Base-by-base conservation (phyloP, 768 basidiomycete genomes). In the Saitozyma sp. region DNA sequence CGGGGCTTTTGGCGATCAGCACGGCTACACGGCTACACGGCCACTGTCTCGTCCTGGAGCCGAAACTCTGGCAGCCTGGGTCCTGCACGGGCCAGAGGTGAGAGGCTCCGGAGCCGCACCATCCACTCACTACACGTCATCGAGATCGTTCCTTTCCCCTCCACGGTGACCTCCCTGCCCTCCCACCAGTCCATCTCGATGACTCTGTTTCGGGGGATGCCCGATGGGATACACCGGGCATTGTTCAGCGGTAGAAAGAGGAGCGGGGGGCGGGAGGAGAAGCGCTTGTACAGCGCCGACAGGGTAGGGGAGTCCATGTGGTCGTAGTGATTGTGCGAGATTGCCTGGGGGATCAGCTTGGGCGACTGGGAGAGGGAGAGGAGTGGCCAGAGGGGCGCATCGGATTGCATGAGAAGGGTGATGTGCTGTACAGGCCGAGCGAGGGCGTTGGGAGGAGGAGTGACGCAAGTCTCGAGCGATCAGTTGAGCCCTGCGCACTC, bases 151-250 rank as follows among this genome's bases (percentile, higher is more conserved):
- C 76, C 77, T 17, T 71, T 67, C 7, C 72, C 65, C 7, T 64
- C 61, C 29, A 81, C 73, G 1, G 37, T 52, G 17, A 77, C 50
- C 20, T 76, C 65, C 43, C 82, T 67, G 14, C 82, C 76, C 19
- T 85, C 83, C 85, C 86, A 87, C 87, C 87, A 89, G 73, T 89
- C 87, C 71, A 88, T 78, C 69, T 84, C 83, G 59, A 85, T 83
- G 9, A 83, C 79, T 50, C 83, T 73, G 6, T 75, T 71, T 0
- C 73, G 64, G 37, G 85, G 78, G 14, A 84, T 70, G 6, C 68
- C 69, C 49, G 46, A 58, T 4, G 69, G 64, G 70, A 87, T 82
- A 70, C 77, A 84, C 8, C 70, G 54, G 1, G 69, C 71, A 67
- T 86, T 87, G 43, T 85, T 85, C 11, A 87, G 80, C 0, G 86